These are phyloP conservation scores for Fonsecaea erecta DNA, from an alignment of 2,329 filamentous ascomycete species.

Conservation along the genomic window DNA sequence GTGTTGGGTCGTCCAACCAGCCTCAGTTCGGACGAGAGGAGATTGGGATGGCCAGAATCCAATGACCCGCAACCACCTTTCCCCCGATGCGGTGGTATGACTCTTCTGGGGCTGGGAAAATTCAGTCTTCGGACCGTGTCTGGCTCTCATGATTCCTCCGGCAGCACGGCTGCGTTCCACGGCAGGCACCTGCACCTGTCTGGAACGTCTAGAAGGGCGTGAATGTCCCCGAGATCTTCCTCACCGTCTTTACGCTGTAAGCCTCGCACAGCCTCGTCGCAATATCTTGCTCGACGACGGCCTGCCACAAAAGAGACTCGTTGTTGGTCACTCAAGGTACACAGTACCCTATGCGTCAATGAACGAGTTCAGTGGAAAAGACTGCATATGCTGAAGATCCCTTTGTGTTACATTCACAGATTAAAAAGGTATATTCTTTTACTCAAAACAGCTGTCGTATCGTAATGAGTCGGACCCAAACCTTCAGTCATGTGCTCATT, in stretches of 20 bases:
- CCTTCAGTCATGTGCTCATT: neutral
- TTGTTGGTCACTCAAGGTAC: neutral
- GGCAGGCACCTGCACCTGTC: conserved; percentile 10
- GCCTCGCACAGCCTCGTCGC: conserved; percentile 25
- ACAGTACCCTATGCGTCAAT: neutral
- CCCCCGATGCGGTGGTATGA: conserved; percentile 6
- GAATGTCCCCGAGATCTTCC: neutral
- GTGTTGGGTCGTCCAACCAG: neutral
- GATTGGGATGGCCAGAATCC: conserved; percentile 14
- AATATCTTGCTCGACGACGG: neutral
- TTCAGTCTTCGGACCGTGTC: neutral
- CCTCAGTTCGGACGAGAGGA: conserved; percentile 29
- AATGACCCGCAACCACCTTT: conserved; percentile 1
- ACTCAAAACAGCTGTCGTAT: conserved; percentile 20
- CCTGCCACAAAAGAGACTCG: neutral
- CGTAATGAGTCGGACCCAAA: neutral
- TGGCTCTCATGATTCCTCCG: neutral
- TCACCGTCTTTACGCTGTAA: conserved; percentile 27
- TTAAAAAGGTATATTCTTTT: conserved; percentile 23
- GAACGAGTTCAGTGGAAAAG: neutral
- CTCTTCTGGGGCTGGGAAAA: neutral
- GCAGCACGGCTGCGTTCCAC: conserved; percentile 5
- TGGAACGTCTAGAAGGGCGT: conserved; percentile 8
- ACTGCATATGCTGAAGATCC: neutral
- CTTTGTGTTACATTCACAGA: conserved; percentile 17